These are phyloP conservation scores for Candolleomyces efflorescens DNA, from an alignment of 768 basidiomycete genomes.

Conservation along the genomic window DNA sequence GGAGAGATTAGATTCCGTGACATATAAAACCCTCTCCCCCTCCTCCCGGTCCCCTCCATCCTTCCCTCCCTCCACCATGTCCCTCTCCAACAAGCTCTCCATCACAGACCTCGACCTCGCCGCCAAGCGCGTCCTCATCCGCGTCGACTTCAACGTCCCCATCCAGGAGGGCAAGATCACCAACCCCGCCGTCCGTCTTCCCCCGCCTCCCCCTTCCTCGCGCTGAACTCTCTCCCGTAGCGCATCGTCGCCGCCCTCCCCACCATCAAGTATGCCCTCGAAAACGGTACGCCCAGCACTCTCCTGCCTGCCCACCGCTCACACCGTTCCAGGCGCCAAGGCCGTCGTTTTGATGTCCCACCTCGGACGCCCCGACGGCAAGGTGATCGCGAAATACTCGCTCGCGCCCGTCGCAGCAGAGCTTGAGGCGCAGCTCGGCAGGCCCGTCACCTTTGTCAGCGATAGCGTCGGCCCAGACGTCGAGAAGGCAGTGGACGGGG, in stretches of 20 bases:
- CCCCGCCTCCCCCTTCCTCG: constrained; percentile 9
- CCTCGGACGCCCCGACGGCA: constrained; percentile 94
- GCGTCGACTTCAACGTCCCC: constrained; percentile 96
- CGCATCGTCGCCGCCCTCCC: constrained; percentile 96
- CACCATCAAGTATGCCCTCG: constrained; percentile 90
- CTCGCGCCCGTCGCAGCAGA: constrained; percentile 83
- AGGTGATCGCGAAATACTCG: constrained; percentile 83
- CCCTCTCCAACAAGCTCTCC: constrained; percentile 90
- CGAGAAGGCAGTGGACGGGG: constrained; percentile 70
- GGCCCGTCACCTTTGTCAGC: constrained; percentile 72
- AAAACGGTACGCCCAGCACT: constrained; percentile 51
- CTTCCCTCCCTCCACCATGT: constrained; percentile 51
- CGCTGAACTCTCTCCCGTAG: constrained; percentile 37
- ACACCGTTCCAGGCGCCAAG: constrained; percentile 54
- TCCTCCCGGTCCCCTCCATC: constrained; percentile 13
- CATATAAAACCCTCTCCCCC: constrained; percentile 13
- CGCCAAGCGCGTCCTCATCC: constrained; percentile 86
- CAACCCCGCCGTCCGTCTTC: constrained; percentile 80
- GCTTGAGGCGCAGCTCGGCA: constrained; percentile 68
- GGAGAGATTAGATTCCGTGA: constrained; percentile 18
- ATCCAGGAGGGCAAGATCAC: constrained; percentile 90
- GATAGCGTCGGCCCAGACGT: constrained; percentile 87
- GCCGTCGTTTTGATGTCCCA: constrained; percentile 95
- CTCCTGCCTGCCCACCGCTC: constrained; percentile 11
- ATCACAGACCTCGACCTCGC: constrained; percentile 89